These are phyloP conservation scores for Elaeagnus macrophylla DNA, from an alignment of 306 rosid genomes.

Conservation along the genomic window DNA sequence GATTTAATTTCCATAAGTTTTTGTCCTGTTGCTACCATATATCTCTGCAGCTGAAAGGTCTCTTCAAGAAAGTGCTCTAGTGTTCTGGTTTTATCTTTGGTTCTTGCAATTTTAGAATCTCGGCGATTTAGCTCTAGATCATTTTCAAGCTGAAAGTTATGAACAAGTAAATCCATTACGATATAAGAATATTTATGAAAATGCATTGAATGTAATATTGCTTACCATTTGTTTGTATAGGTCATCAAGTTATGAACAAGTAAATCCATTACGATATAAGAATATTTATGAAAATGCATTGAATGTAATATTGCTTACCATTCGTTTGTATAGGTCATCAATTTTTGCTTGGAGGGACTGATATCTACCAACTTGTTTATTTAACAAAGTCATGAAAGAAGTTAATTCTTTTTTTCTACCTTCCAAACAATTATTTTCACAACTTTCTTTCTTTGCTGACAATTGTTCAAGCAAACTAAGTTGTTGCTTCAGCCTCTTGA, in stretches of 20 bases:
- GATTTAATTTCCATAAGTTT: slow-evolving; percentile 58
- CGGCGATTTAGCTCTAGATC: slow-evolving; percentile 39
- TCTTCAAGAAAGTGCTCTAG: slow-evolving; percentile 68
- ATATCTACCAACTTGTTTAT: slow-evolving; percentile 73
- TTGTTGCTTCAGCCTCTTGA: slow-evolving; percentile 90
- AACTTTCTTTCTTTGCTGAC: slow-evolving; percentile 54
- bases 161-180: slow-evolving; percentile 9
- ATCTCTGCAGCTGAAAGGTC: slow-evolving; percentile 85
- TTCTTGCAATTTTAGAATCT: slow-evolving; percentile 40
- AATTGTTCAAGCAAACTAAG: slow-evolving; percentile 71
- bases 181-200: slow-evolving; percentile 1
- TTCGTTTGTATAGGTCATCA: slow-evolving; percentile 73
- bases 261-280: no score
- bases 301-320: slow-evolving; percentile 44
- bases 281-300: slow-evolving; percentile 5
- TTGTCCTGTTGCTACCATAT: slow-evolving; percentile 84
- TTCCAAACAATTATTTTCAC: slow-evolving; percentile 32
- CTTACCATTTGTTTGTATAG: slow-evolving; percentile 84
- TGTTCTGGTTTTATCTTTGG: slow-evolving; percentile 57
- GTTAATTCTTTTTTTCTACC: slow-evolving; percentile 40
- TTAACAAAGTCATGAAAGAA: slow-evolving; percentile 44
- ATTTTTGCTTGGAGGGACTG: slow-evolving; percentile 71
- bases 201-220: slow-evolving; percentile 4
- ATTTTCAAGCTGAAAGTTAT: slow-evolving; percentile 56
- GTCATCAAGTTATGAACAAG: no score